These are phyloP conservation scores for Lepraria neglecta DNA, from an alignment of 495 filamentous ascomycete species.

Conservation along the genomic window DNA sequence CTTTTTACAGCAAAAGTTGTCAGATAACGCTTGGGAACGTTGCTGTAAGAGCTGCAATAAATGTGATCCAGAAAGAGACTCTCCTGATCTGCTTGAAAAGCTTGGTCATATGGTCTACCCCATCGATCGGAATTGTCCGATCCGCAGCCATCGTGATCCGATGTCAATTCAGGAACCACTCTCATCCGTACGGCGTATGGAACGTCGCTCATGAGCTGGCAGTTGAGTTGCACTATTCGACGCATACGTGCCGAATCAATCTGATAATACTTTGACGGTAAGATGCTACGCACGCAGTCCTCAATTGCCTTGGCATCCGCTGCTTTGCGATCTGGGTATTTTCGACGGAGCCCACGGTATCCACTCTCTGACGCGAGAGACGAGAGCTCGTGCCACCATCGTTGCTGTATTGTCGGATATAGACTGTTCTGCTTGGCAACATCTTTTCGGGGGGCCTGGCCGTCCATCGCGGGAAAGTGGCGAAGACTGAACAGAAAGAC, in stretches of 20 bases:
- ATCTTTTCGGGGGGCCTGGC: constrained; percentile 19
- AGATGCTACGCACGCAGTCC: neutral
- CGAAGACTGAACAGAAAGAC: constrained; percentile 28
- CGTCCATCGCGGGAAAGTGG: constrained; percentile 25
- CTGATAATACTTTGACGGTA: constrained; percentile 22
- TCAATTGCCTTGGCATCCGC: constrained; percentile 13
- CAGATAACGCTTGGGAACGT: constrained; percentile 15
- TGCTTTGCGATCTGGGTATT: constrained; percentile 10
- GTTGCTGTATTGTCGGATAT: neutral
- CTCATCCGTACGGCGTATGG: neutral
- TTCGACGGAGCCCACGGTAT: constrained; percentile 14
- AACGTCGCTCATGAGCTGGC: constrained; percentile 3
- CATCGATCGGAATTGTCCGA: constrained; percentile 23
- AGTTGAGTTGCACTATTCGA: constrained; percentile 12
- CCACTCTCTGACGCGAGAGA: neutral
- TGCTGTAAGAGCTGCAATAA: constrained; percentile 21
- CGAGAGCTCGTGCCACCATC: neutral
- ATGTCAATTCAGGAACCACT: neutral
- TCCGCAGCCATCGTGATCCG: neutral
- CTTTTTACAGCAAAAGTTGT: constrained; percentile 25
- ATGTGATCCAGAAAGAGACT: constrained; percentile 29
- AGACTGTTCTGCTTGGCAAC: constrained; percentile 9
- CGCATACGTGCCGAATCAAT: constrained; percentile 4
- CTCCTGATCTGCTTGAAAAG: constrained; percentile 22
- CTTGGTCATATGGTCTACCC: constrained; percentile 22